Base-by-base conservation (phyloP, 164 flowering plant genomes). In the Chimonanthus salicifolius region DNA sequence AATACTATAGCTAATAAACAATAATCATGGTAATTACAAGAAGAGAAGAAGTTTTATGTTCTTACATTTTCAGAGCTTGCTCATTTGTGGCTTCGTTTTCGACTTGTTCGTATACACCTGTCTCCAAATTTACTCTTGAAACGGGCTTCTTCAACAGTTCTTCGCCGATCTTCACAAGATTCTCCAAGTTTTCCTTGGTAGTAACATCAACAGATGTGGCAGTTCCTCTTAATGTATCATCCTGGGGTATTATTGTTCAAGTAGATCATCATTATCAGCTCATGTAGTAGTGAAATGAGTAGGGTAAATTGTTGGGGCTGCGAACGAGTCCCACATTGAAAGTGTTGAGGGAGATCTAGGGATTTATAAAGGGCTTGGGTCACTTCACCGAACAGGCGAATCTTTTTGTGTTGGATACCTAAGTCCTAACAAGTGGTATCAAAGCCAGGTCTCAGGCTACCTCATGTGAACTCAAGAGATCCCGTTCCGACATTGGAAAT, bases 71-170 rank as follows among this genome's bases (percentile, higher is more conserved):
- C 45, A 85, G 80, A 13, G 81, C 83, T 7, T 80, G 78, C 65
- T 78, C 80, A 72, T 85, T 83, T 45, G 82, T 83, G 49, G 78
- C 84, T 15, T 69, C 80, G 49, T 74, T 70, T n/a, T 9, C 13
- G 33, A 75, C 58, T 21, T 78, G 76, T 7, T 77, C 82, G 15
- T 8, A 21, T 0, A 21, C 8, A 48, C 88, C 86, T 2, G 81
- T 85, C 48, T 72, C 73, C 71, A 80, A 49, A 72, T 85, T 80
- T 7, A 80, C 76, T 67, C 84, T 77, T 0, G 83, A 73, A 69
- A 77, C 81, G 16, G 83, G 86, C 58, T 84, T 77, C 70, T 80
- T 75, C 70, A 85, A 74, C 70, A 85, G 60, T 7, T 33, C 79
- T 54, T 80, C 69, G 3, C 83, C 86, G 9, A 81, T 74, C 72